Conservation (phyloP, 1,284 basidiomycete species). For the Boletus holoroseus region DNA sequence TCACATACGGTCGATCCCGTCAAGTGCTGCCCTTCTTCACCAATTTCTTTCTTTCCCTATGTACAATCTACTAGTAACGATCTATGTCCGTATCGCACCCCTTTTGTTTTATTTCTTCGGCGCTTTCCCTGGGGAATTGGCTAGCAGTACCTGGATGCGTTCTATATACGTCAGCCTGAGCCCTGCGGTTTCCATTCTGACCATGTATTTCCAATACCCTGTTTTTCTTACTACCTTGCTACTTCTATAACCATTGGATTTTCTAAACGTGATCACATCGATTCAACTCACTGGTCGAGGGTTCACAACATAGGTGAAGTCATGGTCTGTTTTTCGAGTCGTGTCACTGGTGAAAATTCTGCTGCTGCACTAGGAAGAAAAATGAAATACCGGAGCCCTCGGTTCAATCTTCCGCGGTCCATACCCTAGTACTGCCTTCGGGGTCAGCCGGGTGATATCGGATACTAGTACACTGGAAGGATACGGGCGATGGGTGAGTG, state of each 20-base stretch:
- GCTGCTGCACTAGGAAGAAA: too few species aligned
- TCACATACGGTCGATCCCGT: constrained; percentile 1
- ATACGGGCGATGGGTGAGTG: too few species aligned
- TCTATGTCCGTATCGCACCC: constrained; percentile 11
- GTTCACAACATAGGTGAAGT: too few species aligned
- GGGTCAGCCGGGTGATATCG: too few species aligned
- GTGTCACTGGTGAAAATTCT: too few species aligned
- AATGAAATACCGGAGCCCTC: too few species aligned
- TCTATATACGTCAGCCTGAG: background rate
- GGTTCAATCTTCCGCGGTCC: too few species aligned
- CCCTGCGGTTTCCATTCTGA: constrained; percentile 1
- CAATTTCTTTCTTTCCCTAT: background rate
- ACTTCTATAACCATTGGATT: background rate
- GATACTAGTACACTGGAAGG: too few species aligned
- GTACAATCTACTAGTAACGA: constrained; percentile 10
- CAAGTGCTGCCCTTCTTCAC: background rate
- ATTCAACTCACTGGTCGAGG: too few species aligned
- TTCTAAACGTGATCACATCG: too few species aligned
- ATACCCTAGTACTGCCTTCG: too few species aligned
- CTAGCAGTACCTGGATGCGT: constrained; percentile 7
- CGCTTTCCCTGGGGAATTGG: background rate
- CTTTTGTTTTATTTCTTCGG: constrained; percentile 8
- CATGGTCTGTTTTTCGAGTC: too few species aligned
- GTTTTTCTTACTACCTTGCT: background rate
- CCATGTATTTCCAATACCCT: constrained; percentile 1